Base-by-base conservation (phyloP, 1,139 yeast genomes). In the Tardiomyces digboiensis region DNA sequence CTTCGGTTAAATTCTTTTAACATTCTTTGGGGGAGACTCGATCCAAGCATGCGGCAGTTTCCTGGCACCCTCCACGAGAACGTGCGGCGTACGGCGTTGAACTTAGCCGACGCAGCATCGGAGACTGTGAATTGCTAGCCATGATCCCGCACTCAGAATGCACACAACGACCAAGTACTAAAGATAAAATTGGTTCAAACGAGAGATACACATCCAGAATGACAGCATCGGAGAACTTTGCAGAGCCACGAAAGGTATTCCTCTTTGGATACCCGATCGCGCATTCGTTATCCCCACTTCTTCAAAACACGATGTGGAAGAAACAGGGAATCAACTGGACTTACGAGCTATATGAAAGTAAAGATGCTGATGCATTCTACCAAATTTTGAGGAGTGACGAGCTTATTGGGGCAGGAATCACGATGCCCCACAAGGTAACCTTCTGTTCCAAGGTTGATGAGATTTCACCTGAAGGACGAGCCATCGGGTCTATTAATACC, bases 401-500 rank as follows among this genome's bases (percentile, higher is more conserved):
- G 10, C 82, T 88, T 57, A 97, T 97, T 39, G 97, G 97, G 16
- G 78, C 84, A 52, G 89, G 95, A 2, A 86, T 89, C 10, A 89
- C 97, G 1, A 88, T 89, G 62, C 97, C 97, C 10, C 70, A 88
- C 57, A 89, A 89, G 61, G 62, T 85, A 46, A 93, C 82, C 49
- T 81, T 88, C 54, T 79, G 83, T 67, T 72, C 79, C 53, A 74
- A 76, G 52, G 74, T 82, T 51, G 71, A 72, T 47, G 80, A 76
- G 49, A 48, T 65, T 18, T 47, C 89, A 2, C 82, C 76, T 7
- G 77, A 93, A 14, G 98, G 95, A 20, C 65, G 73, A 52, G 58
- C 65, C n/a, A 85, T 91, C 55, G 97, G 98, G 40, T 97, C 98
- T 19, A 89, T 93, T 44, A 93, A 93, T 66, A 93, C 99, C 0